These are phyloP conservation scores for Pleurotus djamor DNA, from an alignment of 768 basidiomycete species.

Conservation along the genomic window DNA sequence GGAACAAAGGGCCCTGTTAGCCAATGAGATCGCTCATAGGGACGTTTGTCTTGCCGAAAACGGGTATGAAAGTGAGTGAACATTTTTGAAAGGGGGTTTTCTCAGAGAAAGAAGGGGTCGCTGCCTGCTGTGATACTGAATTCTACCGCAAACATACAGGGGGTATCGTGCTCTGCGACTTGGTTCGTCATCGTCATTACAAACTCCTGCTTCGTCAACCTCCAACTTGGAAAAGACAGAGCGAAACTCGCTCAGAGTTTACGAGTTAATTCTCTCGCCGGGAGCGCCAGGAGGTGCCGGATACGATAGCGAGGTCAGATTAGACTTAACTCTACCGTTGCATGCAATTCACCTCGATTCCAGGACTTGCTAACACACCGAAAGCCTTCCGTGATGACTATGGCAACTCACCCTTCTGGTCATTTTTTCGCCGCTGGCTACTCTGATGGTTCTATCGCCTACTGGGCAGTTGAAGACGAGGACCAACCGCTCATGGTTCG, in stretches of 20 bases:
- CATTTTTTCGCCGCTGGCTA: slow-evolving; percentile 82
- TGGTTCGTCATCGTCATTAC: slow-evolving; percentile 34
- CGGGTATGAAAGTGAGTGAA: too few species aligned
- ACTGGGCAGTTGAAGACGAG: slow-evolving; percentile 81
- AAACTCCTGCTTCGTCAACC: background rate
- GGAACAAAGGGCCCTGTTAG: too few species aligned
- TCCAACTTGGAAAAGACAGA: slow-evolving; percentile 30
- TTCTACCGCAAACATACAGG: slow-evolving; percentile 32
- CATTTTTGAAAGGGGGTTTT: too few species aligned
- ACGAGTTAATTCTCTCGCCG: slow-evolving; percentile 70
- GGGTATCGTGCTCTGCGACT: slow-evolving; percentile 57
- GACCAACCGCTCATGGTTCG: slow-evolving; percentile 73
- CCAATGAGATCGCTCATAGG: too few species aligned
- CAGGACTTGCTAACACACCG: slow-evolving; percentile 74
- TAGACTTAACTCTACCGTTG: too few species aligned
- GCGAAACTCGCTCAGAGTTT: slow-evolving; percentile 53
- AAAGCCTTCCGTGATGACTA: slow-evolving; percentile 62
- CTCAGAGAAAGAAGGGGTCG: too few species aligned
- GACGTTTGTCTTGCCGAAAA: too few species aligned
- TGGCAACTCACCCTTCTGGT: slow-evolving; percentile 72
- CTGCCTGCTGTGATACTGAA: background rate
- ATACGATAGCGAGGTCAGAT: slow-evolving; percentile 50
- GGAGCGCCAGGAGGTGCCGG: slow-evolving; percentile 81
- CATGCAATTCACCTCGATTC: too few species aligned
- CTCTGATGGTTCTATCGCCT: slow-evolving; percentile 78